Base-by-base conservation (phyloP, 1,284 basidiomycete species). In the Leccinum fallax region DNA sequence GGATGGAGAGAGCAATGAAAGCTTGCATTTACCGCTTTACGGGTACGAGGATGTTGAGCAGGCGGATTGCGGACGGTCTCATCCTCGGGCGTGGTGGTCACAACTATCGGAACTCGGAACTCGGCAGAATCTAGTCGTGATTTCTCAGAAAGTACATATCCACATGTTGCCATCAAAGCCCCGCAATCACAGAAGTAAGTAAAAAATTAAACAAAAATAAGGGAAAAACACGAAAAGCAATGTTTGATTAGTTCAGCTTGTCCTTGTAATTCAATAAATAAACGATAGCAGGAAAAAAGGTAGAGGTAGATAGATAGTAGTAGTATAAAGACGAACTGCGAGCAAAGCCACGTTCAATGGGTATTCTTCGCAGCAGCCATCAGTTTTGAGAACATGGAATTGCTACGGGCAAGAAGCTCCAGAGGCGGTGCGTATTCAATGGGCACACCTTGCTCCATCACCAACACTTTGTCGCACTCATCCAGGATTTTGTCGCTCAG, bases 41-140 rank as follows among this genome's bases (percentile, higher is more conserved):
- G 34, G 95, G 95, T 8, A 97, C 95, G 59, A 97, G 87, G 65
- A 97, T 89, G 78, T 96, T 93, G 69, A 96, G 81, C 65, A 93
- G 79, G 61, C 88, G 83, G 10, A 81, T 79, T 55, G 88, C 77
- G 57, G 92, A 87, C 5, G 93, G 90, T 67, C 88, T 83, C 93
- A 95, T 95, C 58, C 58, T 67, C 48, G 40, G 54, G 53, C 28
- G 59, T 69, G 8, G 66, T 64, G 34, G 61, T 53, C 49, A 32
- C 63, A 15, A 48, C 38, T 21, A 52, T 69, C 67, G 66, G 63
- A 70, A 57, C 51, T 68, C 59, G 68, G 68, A 52, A 52, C 51
- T n/a, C 26, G 51, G 49, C 49, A 24, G 48, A 51, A 15, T 16
- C 2, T 26, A 26, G 13, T n/a, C 15, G 16, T 46, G 21, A 48